These are phyloP conservation scores for Citrus sp. DNA, from an alignment of 345 rosid species.

Conservation along the genomic window DNA sequence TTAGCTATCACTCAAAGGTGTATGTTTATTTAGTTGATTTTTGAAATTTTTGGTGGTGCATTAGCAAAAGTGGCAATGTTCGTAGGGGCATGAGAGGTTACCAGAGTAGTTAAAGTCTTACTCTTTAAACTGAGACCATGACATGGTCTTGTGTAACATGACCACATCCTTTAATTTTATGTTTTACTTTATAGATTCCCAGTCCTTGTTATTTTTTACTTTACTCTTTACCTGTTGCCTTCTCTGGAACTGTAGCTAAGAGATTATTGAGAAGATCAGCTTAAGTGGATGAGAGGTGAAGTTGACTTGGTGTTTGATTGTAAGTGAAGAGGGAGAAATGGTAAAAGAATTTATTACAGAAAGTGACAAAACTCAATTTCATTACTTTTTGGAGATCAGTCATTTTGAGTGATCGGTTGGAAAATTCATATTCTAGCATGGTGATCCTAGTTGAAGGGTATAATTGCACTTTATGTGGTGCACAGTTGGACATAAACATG, in stretches of 20 bases:
- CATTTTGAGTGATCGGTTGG: background rate
- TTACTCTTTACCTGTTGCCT: background rate
- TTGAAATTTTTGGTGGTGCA: background rate
- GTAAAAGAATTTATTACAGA: background rate
- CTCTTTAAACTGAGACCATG: background rate
- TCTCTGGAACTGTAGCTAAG: background rate
- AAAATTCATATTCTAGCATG: background rate
- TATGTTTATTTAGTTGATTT: background rate
- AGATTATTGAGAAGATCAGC: background rate
- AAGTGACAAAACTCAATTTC: background rate
- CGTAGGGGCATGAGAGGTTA: background rate
- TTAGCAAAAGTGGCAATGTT: background rate
- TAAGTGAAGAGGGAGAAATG: background rate
- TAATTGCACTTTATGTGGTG: slow-evolving; percentile 19
- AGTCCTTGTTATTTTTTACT: background rate
- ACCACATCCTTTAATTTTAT: background rate
- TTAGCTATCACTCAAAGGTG: background rate
- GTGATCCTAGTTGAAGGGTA: slow-evolving; percentile 13
- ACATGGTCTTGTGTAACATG: background rate
- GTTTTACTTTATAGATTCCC: background rate
- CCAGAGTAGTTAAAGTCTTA: background rate
- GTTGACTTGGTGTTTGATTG: background rate
- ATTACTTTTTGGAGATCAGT: background rate
- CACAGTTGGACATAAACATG: slow-evolving; percentile 13
- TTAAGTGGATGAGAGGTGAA: background rate